phyloP scores from a whole-genome alignment of 768 basidiomycete genomes.

The Naganishia vishniacii region DNA sequence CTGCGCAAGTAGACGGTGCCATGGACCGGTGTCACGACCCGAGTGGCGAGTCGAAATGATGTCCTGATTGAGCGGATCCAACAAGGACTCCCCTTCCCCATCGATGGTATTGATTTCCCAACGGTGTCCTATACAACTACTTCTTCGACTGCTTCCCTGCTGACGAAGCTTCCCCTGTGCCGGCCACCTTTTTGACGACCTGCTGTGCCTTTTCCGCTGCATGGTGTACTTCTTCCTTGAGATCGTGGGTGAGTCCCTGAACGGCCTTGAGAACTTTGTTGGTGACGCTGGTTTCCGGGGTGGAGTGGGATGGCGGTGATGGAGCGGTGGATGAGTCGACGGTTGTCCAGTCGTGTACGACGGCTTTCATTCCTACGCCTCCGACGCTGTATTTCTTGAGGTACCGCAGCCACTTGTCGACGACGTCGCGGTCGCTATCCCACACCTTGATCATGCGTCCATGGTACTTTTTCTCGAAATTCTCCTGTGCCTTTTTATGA shows the following conservation, averaged over 20 bases:
- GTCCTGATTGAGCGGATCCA: too few relatives aligned
- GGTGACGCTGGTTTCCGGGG: neutral
- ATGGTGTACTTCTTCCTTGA: constrained; percentile 21
- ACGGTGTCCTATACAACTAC: too few relatives aligned
- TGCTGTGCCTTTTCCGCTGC: constrained; percentile 1
- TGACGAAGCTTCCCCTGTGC: too few relatives aligned
- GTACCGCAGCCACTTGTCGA: constrained; percentile 76
- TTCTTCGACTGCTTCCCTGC: too few relatives aligned
- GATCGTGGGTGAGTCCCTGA: constrained; percentile 21
- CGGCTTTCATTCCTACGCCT: constrained; percentile 80
- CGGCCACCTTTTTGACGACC: neutral
- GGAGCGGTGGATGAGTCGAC: constrained; percentile 47
- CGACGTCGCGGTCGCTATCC: constrained; percentile 73
- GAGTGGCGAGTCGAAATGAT: too few relatives aligned
- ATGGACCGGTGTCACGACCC: too few relatives aligned
- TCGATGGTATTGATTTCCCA: too few relatives aligned
- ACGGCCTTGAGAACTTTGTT: constrained; percentile 22
- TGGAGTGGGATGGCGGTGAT: neutral
- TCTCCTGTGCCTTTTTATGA: constrained; percentile 91
- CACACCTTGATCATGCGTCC: constrained; percentile 83
- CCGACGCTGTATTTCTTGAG: constrained; percentile 67
- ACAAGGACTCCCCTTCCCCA: too few relatives aligned
- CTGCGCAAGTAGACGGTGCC: too few relatives aligned
- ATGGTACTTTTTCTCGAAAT: constrained; percentile 79
- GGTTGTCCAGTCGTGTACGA: constrained; percentile 67